Conservation (phyloP, 768 basidiomycete species). For the Cantharellus cinnabarinus region DNA sequence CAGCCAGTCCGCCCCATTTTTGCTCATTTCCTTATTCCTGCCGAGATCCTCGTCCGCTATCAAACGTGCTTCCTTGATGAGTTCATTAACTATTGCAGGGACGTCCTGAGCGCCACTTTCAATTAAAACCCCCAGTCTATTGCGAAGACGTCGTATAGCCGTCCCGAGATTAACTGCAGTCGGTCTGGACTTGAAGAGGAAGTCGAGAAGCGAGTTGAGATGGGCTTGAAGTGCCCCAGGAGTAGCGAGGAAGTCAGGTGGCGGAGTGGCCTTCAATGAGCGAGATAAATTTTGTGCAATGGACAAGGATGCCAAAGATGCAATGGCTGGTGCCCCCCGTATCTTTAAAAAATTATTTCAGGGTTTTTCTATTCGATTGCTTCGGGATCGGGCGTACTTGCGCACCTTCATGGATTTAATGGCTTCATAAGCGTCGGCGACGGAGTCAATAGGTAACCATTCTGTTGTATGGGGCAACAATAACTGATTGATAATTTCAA, state of each 20-base stretch:
- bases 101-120: constrained; percentile 20
- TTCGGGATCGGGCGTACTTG: neutral
- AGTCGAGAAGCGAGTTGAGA: constrained; percentile 39
- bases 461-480: constrained; percentile 56
- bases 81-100: constrained; percentile 26
- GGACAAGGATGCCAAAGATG: constrained; percentile 70
- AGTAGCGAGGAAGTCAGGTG: constrained; percentile 36
- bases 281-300: constrained; percentile 43
- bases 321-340: constrained; percentile 89
- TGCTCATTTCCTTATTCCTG: constrained; percentile 69
- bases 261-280: constrained; percentile 26
- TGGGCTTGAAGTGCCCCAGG: constrained; percentile 30
- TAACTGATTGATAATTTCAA: constrained; percentile 85
- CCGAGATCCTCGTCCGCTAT: constrained; percentile 80
- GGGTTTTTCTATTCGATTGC: no score
- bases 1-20: constrained; percentile 75
- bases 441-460: constrained; percentile 41
- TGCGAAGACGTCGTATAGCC: constrained; percentile 52
- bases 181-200: constrained; percentile 72
- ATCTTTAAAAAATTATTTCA: constrained; percentile 23
- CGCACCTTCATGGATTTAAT: constrained; percentile 88
- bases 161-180: constrained; percentile 91
- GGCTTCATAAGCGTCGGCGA: constrained; percentile 77
- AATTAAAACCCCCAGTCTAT: constrained; percentile 23
- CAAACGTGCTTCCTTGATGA: constrained; percentile 48